Evolutionary conservation across 108 stramenopile genomes (phyloP).

Genomic region (Chaetoceros tenuissimus): DNA sequence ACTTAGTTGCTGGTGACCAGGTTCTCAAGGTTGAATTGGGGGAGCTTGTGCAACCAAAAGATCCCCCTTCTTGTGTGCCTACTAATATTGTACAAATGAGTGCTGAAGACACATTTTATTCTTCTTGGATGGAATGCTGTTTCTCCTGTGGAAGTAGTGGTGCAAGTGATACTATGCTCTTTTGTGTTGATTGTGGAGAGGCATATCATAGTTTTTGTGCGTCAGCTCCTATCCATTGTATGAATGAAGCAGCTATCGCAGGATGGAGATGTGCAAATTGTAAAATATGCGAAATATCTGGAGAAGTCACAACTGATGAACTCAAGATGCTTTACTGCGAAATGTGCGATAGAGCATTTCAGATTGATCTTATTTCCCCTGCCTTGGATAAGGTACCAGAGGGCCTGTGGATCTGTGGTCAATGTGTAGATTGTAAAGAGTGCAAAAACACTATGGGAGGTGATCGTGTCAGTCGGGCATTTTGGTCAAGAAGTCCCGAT

Average conservation of each 20-base stretch:
- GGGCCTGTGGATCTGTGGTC: slow-evolving; percentile 65
- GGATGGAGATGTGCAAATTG: slow-evolving; percentile 89
- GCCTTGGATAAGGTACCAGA: slow-evolving; percentile 45
- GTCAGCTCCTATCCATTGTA: slow-evolving; percentile 56
- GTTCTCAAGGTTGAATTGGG: slow-evolving; percentile 32
- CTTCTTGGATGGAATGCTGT: slow-evolving; percentile 55
- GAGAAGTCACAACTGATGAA: slow-evolving; percentile 53
- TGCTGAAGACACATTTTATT: slow-evolving; percentile 37
- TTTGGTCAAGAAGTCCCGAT: slow-evolving; percentile 51
- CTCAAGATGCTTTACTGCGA: slow-evolving; percentile 74
- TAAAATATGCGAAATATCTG: slow-evolving; percentile 82
- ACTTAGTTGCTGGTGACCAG: slow-evolving; percentile 46
- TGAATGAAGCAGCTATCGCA: slow-evolving; percentile 48
- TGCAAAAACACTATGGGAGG: slow-evolving; percentile 29
- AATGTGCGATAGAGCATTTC: slow-evolving; percentile 77
- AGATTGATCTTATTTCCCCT: slow-evolving; percentile 62
- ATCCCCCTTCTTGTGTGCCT: slow-evolving; percentile 51
- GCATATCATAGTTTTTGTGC: slow-evolving; percentile 79
- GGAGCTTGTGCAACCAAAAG: slow-evolving; percentile 24
- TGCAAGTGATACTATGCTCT: slow-evolving; percentile 60
- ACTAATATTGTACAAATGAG: slow-evolving; percentile 30
- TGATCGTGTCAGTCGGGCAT: slow-evolving; percentile 21
- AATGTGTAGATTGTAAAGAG: slow-evolving; percentile 51
- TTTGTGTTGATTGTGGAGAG: slow-evolving; percentile 89
- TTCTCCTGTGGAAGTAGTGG: slow-evolving; percentile 61